phyloP scores from a whole-genome alignment of 805 yeast genomes.

The Yamadazyma laniorum region DNA sequence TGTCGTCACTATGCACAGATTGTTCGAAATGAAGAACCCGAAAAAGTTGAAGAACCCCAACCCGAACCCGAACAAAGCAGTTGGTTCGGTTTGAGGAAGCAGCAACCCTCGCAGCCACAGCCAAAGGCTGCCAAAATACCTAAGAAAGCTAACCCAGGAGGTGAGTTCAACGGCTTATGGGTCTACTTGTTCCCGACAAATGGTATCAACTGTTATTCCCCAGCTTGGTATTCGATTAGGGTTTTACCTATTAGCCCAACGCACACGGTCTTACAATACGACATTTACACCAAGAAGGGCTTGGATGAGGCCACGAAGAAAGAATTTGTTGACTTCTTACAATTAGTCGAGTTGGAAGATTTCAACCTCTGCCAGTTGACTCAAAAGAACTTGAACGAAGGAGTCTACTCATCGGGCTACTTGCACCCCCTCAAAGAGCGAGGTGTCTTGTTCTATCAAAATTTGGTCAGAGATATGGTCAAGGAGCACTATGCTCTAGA shows the following conservation, averaged over 20 bases:
- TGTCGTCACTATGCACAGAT: conserved; percentile 63
- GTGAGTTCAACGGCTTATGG: conserved; percentile 62
- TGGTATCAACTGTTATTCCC: conserved; percentile 63
- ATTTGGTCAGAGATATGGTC: conserved; percentile 55
- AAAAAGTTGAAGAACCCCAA: conserved; percentile 27
- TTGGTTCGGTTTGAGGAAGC: conserved; percentile 51
- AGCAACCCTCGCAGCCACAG: conserved; percentile 8
- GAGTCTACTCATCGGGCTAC: conserved; percentile 56
- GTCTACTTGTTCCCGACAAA: conserved; percentile 58
- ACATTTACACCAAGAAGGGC: conserved; percentile 61
- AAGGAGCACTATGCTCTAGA: conserved; percentile 51
- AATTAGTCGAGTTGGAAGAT: conserved; percentile 54
- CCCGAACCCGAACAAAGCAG: conserved; percentile 33
- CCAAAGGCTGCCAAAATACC: conserved; percentile 4
- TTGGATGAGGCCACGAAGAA: conserved; percentile 50
- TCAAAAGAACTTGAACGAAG: conserved; percentile 60
- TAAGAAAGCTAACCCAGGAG: conserved; percentile 53
- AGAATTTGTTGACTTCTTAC: conserved; percentile 63
- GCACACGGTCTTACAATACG: conserved; percentile 58
- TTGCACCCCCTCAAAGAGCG: conserved; percentile 58
- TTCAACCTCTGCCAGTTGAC: conserved; percentile 58
- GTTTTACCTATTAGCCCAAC: conserved; percentile 54
- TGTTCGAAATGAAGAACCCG: conserved; percentile 34
- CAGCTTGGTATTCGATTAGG: conserved; percentile 64
- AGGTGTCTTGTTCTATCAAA: conserved; percentile 59